These are phyloP conservation scores for Coemansia nantahalensis DNA, from an alignment of 192 early-diverging fungal species.

Conservation along the genomic window DNA sequence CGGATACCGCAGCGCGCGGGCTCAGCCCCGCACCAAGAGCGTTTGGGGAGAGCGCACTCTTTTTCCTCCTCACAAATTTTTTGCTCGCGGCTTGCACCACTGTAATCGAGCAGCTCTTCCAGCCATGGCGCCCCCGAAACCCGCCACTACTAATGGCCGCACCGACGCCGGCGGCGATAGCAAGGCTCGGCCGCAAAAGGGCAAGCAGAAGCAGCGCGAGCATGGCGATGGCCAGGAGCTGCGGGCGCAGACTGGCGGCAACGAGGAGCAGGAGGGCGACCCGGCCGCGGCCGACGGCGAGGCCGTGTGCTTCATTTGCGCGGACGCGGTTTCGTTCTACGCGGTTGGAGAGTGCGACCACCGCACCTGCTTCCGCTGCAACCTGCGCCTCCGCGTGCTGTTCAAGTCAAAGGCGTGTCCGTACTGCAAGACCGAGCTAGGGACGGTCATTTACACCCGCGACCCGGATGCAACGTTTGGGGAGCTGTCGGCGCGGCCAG, in stretches of 20 bases:
- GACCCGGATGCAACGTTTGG: conserved; percentile 58
- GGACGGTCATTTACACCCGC: conserved; percentile 74
- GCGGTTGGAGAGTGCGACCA: conserved; percentile 91
- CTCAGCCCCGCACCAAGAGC: too few relatives aligned
- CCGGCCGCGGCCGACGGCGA: conserved; percentile 28
- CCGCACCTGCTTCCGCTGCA: conserved; percentile 89
- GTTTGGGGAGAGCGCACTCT: too few relatives aligned
- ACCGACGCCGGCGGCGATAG: neutral
- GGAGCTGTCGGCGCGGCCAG: conserved; percentile 50
- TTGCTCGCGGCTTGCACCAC: too few relatives aligned
- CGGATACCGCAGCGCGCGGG: too few relatives aligned
- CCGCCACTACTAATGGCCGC: neutral
- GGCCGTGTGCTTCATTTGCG: conserved; percentile 83
- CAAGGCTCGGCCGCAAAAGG: conserved; percentile 1
- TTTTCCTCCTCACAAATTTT: too few relatives aligned
- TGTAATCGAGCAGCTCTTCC: neutral
- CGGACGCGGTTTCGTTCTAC: conserved; percentile 74
- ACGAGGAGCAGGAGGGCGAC: neutral
- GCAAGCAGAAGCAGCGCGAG: too few relatives aligned
- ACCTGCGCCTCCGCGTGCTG: conserved; percentile 82
- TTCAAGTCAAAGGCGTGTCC: conserved; percentile 86
- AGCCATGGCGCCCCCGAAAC: neutral
- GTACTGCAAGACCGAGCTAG: conserved; percentile 87
- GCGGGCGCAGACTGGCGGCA: too few relatives aligned
- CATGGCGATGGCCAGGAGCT: too few relatives aligned